Conservation (phyloP, 2,329 filamentous ascomycete genomes). For the Nemania serpens region DNA sequence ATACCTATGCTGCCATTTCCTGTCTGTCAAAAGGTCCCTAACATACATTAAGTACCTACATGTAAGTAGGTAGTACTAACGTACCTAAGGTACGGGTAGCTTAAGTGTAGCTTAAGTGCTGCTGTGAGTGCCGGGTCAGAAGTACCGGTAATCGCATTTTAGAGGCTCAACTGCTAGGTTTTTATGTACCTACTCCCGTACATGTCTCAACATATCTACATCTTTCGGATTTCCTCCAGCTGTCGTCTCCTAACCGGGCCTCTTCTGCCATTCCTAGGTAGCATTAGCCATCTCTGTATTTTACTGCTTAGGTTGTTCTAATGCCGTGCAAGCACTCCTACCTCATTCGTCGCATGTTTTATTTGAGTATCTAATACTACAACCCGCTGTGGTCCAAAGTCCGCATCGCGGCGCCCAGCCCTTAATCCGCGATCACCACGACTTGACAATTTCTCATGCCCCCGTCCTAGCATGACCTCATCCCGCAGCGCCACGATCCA, state of each 20-base stretch:
- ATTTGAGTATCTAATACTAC: conserved; percentile 3
- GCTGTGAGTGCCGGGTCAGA: too few species aligned
- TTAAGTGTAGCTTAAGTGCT: too few species aligned
- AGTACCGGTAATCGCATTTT: too few species aligned
- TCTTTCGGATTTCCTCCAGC: background rate
- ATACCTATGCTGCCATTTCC: too few species aligned
- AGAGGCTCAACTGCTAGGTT: too few species aligned
- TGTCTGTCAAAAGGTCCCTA: too few species aligned
- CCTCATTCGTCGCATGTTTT: conserved; percentile 6
- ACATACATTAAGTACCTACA: too few species aligned
- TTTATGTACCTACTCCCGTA: too few species aligned
- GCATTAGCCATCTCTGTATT: conserved; percentile 1
- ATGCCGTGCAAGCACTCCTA: conserved; percentile 5
- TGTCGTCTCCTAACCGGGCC: background rate
- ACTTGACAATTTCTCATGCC: conserved; percentile 12
- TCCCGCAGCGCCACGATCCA: conserved; percentile 26
- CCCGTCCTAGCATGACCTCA: conserved; percentile 33
- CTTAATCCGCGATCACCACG: background rate
- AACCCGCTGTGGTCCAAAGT: background rate
- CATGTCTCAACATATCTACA: background rate
- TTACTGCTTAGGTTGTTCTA: background rate
- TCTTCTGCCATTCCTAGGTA: background rate
- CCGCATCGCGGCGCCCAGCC: background rate
- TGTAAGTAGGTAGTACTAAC: too few species aligned
- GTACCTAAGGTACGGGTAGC: too few species aligned